Percentiles rank a stretch among this genome's conserved stretches.
These are phyloP conservation scores for Coemansia sp. DNA, from an alignment of 192 early-diverging fungal genomes.

Conservation along the genomic window DNA sequence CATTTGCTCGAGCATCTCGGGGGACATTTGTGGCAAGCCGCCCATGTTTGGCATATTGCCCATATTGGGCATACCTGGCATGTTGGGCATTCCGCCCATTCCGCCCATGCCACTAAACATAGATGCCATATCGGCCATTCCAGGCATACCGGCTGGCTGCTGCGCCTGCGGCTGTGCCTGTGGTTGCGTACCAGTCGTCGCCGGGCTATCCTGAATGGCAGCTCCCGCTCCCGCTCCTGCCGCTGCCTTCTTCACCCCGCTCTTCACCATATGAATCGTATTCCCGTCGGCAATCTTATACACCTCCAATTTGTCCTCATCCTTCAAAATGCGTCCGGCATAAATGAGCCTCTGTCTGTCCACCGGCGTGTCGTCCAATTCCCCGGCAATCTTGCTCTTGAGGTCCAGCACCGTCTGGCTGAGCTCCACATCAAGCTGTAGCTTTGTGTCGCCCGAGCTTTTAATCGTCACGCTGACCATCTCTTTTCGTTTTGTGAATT, in stretches of 20 bases:
- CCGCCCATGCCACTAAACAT: conserved; percentile 48
- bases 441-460: conserved; percentile 24
- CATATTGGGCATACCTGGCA: conserved; percentile 59
- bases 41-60: conserved; percentile 69
- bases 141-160: conserved; percentile 17
- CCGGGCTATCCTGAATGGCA: conserved; percentile 25
- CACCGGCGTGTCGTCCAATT: conserved; percentile 62
- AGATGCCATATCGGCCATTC: conserved; percentile 46
- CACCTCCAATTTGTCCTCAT: conserved; percentile 68
- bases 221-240: conserved; percentile 12
- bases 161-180: not conserved
- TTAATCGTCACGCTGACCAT: conserved; percentile 31
- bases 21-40: conserved; percentile 60
- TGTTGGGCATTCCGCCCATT: conserved; percentile 57
- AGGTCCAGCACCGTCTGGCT: conserved; percentile 69
- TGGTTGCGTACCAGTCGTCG: not conserved
- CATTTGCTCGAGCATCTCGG: conserved; percentile 66
- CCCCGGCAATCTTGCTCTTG: conserved; percentile 71
- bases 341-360: conserved; percentile 86
- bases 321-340: conserved; percentile 92
- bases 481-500: not conserved
- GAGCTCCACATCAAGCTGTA: conserved; percentile 29
- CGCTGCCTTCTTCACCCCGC: conserved; percentile 56
- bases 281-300: conserved; percentile 87
- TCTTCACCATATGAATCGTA: conserved; percentile 91